phyloP scores from a whole-genome alignment of 2,329 filamentous ascomycete species.

The Cercospora berteroae region DNA sequence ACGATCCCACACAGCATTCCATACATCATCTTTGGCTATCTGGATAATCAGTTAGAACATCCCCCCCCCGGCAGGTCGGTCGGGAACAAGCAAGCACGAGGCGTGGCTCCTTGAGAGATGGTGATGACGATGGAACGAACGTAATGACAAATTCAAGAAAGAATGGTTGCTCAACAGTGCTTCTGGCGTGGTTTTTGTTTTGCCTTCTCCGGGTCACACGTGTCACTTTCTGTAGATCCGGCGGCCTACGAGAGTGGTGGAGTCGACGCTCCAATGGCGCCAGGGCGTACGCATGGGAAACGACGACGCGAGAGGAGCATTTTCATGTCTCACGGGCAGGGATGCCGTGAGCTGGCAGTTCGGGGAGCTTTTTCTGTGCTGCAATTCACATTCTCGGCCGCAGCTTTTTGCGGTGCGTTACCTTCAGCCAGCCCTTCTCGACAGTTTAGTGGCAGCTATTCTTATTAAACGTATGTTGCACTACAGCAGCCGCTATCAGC shows the following conservation, averaged over 20 bases:
- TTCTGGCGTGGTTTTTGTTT: neutral
- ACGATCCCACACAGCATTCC: neutral
- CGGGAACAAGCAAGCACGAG: neutral
- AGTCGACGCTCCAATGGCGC: no score
- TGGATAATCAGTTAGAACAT: neutral
- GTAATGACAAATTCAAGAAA: slow-evolving; percentile 17
- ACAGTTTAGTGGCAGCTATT: slow-evolving; percentile 11
- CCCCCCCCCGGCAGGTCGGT: neutral
- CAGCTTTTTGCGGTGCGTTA: neutral
- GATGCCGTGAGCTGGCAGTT: neutral
- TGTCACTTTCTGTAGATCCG: neutral
- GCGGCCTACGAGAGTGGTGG: neutral
- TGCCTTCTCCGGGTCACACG: neutral
- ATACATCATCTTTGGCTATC: slow-evolving; percentile 5
- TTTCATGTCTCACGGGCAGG: neutral
- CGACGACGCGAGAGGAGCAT: neutral
- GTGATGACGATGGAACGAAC: slow-evolving; percentile 15
- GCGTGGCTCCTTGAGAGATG: slow-evolving; percentile 3
- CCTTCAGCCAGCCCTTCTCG: neutral
- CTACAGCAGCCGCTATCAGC: slow-evolving; percentile 3
- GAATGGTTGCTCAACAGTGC: slow-evolving; percentile 5
- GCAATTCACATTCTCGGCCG: neutral
- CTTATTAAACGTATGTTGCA: slow-evolving; percentile 15
- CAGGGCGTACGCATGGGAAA: neutral
- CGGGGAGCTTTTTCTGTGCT: neutral